phyloP scores from a whole-genome alignment of 306 rosid species.

The Cucumis melo region DNA sequence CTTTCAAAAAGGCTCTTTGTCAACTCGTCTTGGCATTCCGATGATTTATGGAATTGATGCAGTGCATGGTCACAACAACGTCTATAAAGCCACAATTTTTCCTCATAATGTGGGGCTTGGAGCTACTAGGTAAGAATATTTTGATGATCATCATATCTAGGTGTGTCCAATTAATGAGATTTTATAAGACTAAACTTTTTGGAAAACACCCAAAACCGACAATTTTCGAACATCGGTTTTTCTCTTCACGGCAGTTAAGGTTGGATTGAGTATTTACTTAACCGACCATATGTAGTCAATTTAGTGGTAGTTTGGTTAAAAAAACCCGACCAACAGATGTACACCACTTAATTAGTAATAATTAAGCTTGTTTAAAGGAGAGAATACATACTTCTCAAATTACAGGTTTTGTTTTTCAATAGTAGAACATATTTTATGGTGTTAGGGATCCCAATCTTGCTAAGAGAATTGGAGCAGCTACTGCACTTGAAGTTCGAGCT shows the following conservation, averaged over 20 bases:
- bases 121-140: constrained; percentile 20
- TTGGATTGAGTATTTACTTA: too few relatives aligned
- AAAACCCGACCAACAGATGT: too few relatives aligned
- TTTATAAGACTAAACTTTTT: not conserved
- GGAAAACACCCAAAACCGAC: too few relatives aligned
- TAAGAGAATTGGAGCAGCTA: not conserved
- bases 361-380: not conserved
- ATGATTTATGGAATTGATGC: constrained; percentile 36
- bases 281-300: too few relatives aligned
- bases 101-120: constrained; percentile 38
- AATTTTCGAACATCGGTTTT: too few relatives aligned
- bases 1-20: constrained; percentile 17
- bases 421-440: not conserved
- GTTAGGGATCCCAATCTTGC: not conserved
- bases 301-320: too few relatives aligned
- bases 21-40: constrained; percentile 26
- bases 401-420: not conserved
- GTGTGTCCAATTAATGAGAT: not conserved
- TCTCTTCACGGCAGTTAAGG: too few relatives aligned
- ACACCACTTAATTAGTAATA: too few relatives aligned
- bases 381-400: not conserved
- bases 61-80: constrained; percentile 30
- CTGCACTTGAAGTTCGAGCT: constrained; percentile 8
- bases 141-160: too few relatives aligned
- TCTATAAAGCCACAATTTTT: constrained; percentile 7